Percentiles rank a stretch among this genome's conserved stretches.
phyloP scores from a whole-genome alignment of 768 basidiomycete species.

The Russula brevipes region DNA sequence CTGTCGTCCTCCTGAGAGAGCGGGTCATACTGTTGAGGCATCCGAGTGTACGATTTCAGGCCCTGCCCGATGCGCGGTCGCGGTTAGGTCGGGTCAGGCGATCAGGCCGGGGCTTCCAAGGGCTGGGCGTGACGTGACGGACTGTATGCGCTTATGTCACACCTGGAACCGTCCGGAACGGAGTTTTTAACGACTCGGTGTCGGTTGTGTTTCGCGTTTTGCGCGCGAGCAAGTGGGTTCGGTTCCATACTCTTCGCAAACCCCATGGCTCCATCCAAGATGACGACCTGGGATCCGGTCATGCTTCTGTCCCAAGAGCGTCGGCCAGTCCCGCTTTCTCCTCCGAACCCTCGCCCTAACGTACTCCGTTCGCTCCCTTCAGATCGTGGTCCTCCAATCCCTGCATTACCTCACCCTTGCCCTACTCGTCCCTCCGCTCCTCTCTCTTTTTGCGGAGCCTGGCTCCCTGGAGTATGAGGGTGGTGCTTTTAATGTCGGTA shows the following conservation, averaged over 20 bases:
- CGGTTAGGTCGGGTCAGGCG: no score
- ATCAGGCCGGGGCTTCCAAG: no score
- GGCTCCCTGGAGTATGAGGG: slow-evolving; percentile 67
- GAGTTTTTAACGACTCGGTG: no score
- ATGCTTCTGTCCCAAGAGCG: slow-evolving; percentile 80
- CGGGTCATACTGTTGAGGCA: slow-evolving; percentile 24
- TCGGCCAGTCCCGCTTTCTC: background rate
- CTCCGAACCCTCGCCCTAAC: slow-evolving; percentile 19
- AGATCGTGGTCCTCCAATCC: slow-evolving; percentile 93
- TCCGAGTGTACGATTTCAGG: background rate
- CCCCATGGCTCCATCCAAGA: slow-evolving; percentile 37
- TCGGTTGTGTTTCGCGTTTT: no score
- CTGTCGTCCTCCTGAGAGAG: slow-evolving; percentile 24
- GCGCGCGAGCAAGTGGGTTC: no score
- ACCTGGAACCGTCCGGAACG: no score
- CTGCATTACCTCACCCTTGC: slow-evolving; percentile 90
- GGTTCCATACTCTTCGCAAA: background rate
- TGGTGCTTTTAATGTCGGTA: slow-evolving; percentile 74
- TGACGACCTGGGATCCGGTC: slow-evolving; percentile 81
- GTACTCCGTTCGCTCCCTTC: slow-evolving; percentile 1
- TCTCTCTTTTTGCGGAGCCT: slow-evolving; percentile 70
- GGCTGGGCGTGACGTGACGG: slow-evolving; percentile 5
- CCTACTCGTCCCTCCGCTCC: slow-evolving; percentile 73
- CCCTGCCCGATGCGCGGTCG: no score
- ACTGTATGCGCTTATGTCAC: no score